phyloP scores from a whole-genome alignment of 331 rosid genomes.

The Pyracantha coccinea region DNA sequence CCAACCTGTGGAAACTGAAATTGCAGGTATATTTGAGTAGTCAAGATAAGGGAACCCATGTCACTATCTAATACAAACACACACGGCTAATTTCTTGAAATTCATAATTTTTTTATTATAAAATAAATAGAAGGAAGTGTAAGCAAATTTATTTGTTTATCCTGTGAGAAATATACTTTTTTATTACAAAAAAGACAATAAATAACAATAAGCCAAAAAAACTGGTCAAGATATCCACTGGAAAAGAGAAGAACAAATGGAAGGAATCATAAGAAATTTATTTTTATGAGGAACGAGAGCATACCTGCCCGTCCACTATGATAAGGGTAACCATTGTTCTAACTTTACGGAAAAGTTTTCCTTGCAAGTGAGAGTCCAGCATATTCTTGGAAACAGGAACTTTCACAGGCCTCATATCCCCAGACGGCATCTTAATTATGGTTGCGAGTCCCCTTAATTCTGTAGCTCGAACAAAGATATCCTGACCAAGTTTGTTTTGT shows the following conservation, averaged over 20 bases:
- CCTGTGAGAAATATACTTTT: background rate
- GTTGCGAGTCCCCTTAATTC: constrained; percentile 70
- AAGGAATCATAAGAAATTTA: background rate
- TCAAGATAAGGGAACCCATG: background rate
- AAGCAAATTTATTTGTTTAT: background rate
- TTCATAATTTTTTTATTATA: background rate
- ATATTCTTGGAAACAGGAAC: constrained; percentile 91
- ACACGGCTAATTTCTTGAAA: background rate
- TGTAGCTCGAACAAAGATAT: constrained; percentile 81
- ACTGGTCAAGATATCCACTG: background rate
- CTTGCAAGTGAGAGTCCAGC: constrained; percentile 83
- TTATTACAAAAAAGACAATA: background rate
- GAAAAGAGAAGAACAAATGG: background rate
- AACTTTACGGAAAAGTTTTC: constrained; percentile 41
- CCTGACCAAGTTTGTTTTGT: constrained; percentile 94
- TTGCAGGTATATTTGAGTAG: constrained; percentile 8
- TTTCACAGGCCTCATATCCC: constrained; percentile 82
- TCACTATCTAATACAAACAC: background rate
- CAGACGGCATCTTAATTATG: constrained; percentile 77
- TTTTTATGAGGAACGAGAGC: background rate
- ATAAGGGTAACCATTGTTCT: constrained; percentile 69
- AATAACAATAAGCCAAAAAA: background rate
- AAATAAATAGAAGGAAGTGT: background rate
- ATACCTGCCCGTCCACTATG: constrained; percentile 80
- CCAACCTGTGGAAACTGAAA: constrained; percentile 65